Evolutionary conservation across 805 yeast genomes (phyloP).

Genomic region (Yarrowia yakushimensis): DNA sequence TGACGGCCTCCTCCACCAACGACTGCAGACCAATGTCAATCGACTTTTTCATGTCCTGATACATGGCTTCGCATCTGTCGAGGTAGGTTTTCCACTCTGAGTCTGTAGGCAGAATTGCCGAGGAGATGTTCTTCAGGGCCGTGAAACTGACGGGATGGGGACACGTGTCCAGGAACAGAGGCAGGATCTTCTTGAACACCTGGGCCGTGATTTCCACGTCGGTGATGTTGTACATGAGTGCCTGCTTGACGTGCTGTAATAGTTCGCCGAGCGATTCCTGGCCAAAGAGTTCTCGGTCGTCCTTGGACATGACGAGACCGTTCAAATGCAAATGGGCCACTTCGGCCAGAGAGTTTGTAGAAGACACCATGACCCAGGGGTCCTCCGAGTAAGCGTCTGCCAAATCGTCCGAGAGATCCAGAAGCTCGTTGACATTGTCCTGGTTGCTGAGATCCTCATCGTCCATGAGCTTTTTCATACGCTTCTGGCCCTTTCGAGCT

Average conservation of each 20-base stretch:
- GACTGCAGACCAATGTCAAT: constrained; percentile 57
- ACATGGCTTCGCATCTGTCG: constrained; percentile 61
- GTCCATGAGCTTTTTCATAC: constrained; percentile 25
- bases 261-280: constrained; percentile 56
- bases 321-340: constrained; percentile 79
- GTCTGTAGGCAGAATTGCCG: constrained; percentile 75
- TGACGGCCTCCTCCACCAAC: constrained; percentile 59
- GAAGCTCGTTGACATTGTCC: constrained; percentile 26
- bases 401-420: constrained; percentile 34
- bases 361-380: constrained; percentile 81
- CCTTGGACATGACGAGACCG: constrained; percentile 56
- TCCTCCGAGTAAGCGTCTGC: constrained; percentile 30
- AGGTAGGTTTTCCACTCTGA: constrained; percentile 69
- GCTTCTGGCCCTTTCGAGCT: constrained; percentile 33
- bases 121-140: constrained; percentile 70
- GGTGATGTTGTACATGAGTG: constrained; percentile 72
- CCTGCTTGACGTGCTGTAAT: not conserved
- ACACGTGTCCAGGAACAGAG: constrained; percentile 59
- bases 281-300: constrained; percentile 61
- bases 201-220: constrained; percentile 76
- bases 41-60: constrained; percentile 52
- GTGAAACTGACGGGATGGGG: constrained; percentile 96
- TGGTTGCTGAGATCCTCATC: constrained; percentile 16
- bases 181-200: constrained; percentile 66
- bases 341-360: constrained; percentile 74